Percentiles rank a stretch among this genome's conserved stretches.
These are phyloP conservation scores for Talaromyces proteolyticus DNA, from an alignment of 495 filamentous ascomycete genomes.

Conservation along the genomic window DNA sequence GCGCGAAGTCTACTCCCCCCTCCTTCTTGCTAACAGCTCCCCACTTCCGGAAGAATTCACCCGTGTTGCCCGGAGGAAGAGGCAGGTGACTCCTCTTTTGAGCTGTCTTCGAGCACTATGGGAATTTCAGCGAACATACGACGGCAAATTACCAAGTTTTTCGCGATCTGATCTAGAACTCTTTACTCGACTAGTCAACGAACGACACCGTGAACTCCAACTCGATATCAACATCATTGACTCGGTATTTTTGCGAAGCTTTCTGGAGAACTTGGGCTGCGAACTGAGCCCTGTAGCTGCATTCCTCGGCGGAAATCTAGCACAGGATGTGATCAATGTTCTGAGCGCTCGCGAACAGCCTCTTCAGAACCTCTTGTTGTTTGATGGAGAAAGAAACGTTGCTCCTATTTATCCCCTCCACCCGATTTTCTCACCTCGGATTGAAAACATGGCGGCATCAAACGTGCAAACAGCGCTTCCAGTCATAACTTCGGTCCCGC, in stretches of 20 bases:
- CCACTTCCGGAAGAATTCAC: conserved; percentile 65
- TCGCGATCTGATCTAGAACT: conserved; percentile 53
- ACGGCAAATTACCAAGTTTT: conserved; percentile 48
- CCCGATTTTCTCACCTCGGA: conserved; percentile 50
- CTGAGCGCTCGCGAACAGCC: conserved; percentile 86
- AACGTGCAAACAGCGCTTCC: neutral
- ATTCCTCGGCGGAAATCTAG: conserved; percentile 81
- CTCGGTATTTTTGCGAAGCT: conserved; percentile 73
- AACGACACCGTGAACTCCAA: conserved; percentile 68
- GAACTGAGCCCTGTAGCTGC: conserved; percentile 87
- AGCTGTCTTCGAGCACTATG: conserved; percentile 78
- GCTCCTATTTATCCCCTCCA: conserved; percentile 79
- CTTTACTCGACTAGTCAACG: conserved; percentile 72
- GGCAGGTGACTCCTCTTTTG: conserved; percentile 72
- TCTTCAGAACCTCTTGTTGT: conserved; percentile 88
- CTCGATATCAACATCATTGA: conserved; percentile 71
- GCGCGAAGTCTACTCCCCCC: conserved; percentile 78
- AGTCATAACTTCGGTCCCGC: neutral
- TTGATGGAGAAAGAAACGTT: conserved; percentile 76
- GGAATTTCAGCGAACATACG: conserved; percentile 59
- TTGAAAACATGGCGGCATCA: conserved; percentile 19
- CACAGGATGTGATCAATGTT: conserved; percentile 97
- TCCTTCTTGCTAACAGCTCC: conserved; percentile 71
- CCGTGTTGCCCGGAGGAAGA: conserved; percentile 57
- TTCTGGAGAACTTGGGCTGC: conserved; percentile 72